Conservation (phyloP, 1,284 basidiomycete species). For the Sphagnurus paluster region DNA sequence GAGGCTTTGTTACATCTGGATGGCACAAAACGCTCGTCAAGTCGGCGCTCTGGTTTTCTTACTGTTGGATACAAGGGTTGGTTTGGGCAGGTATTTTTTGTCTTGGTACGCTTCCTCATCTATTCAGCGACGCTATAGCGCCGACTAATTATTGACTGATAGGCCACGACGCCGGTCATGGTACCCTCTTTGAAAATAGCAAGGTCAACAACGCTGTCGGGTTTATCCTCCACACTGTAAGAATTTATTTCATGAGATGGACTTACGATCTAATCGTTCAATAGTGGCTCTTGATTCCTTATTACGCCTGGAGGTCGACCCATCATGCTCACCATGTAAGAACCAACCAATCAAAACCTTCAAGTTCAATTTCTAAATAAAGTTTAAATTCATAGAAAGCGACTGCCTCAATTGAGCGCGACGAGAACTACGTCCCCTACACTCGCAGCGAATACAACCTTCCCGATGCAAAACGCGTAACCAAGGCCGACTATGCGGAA, state of each 20-base stretch:
- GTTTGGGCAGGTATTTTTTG: conserved; percentile 42
- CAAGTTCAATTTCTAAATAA: too few species aligned
- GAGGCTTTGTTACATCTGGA: conserved; percentile 26
- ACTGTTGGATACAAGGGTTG: conserved; percentile 39
- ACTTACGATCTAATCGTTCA: conserved; percentile 16
- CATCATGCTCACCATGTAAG: conserved; percentile 48
- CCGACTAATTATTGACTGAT: not conserved
- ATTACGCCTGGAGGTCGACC: conserved; percentile 50
- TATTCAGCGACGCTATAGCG: too few species aligned
- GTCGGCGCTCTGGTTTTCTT: conserved; percentile 31
- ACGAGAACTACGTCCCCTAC: conserved; percentile 56
- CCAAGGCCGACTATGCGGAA: conserved; percentile 47
- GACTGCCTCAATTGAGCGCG: conserved; percentile 51
- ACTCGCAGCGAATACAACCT: conserved; percentile 44
- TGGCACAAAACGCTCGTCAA: conserved; percentile 26
- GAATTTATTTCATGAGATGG: not conserved
- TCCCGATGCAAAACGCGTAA: conserved; percentile 41
- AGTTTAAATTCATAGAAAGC: conserved; percentile 54
- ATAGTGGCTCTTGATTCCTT: conserved; percentile 49
- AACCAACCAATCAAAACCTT: too few species aligned
- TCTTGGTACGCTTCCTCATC: conserved; percentile 29
- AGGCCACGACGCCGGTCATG: conserved; percentile 40
- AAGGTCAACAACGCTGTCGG: conserved; percentile 35
- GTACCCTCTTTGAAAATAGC: conserved; percentile 33
- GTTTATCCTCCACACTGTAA: conserved; percentile 35